phyloP scores from a whole-genome alignment of 1,284 basidiomycete species.

The Mrakiaceae sp. region DNA sequence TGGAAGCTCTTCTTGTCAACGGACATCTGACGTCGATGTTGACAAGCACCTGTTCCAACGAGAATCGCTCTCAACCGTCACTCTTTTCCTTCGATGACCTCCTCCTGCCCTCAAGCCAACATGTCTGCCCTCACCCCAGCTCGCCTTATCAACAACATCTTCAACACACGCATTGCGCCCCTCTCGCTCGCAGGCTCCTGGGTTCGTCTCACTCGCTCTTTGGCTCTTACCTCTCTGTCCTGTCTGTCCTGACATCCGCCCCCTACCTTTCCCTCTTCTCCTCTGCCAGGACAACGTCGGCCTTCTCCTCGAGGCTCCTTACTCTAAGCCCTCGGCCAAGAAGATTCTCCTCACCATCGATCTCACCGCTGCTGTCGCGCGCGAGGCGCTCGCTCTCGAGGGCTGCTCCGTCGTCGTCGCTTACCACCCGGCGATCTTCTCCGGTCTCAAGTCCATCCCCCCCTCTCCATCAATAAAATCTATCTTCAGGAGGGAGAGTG shows the following conservation, averaged over 20 bases:
- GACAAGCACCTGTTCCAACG: no score
- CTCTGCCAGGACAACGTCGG: background rate
- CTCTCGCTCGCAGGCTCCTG: conserved; percentile 72
- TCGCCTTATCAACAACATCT: conserved; percentile 7
- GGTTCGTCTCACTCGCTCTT: conserved; percentile 71
- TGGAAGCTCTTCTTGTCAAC: no score
- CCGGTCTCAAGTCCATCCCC: conserved; percentile 45
- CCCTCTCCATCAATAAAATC: background rate
- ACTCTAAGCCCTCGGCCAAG: conserved; percentile 45
- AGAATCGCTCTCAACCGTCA: no score
- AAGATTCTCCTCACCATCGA: conserved; percentile 73
- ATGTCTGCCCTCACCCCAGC: background rate
- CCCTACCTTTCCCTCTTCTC: conserved; percentile 1
- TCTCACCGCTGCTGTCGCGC: conserved; percentile 62
- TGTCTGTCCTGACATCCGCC: background rate
- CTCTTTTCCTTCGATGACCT: no score
- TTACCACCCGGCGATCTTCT: conserved; percentile 87
- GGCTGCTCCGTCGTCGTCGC: conserved; percentile 57
- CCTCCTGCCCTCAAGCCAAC: no score
- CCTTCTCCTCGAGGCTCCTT: conserved; percentile 53
- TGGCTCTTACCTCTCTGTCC: background rate
- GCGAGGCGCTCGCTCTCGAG: conserved; percentile 56
- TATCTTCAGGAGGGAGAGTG: background rate
- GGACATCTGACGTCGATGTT: no score
- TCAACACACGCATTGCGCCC: conserved; percentile 54